Percentiles rank a stretch among this genome's conserved stretches.
These are phyloP conservation scores for Gorgonomyces haynaldii DNA, from an alignment of 192 early-diverging fungal species.

Conservation along the genomic window DNA sequence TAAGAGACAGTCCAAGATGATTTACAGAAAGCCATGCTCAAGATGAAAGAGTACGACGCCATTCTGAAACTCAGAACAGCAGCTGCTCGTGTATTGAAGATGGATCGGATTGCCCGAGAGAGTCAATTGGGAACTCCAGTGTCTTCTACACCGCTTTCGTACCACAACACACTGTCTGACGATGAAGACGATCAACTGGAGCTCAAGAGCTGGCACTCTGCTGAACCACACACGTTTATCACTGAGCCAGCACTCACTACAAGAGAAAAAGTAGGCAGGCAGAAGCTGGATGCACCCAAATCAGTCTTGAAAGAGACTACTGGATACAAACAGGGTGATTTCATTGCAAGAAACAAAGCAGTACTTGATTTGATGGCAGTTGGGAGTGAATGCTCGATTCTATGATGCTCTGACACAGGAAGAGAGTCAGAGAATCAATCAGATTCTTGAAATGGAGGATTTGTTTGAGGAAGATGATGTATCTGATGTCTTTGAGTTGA, in stretches of 20 bases:
- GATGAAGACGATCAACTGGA: conserved; percentile 22
- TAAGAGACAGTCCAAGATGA: too few species aligned
- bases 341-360: conserved; percentile 36
- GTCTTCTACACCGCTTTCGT: neutral
- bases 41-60: conserved; percentile 27
- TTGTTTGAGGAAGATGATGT: conserved; percentile 9
- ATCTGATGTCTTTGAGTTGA: too few species aligned
- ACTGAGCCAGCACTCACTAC: conserved; percentile 29
- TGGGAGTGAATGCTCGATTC: conserved; percentile 35
- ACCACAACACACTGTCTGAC: conserved; percentile 10
- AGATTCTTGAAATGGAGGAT: conserved; percentile 12
- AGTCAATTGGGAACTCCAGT: conserved; percentile 8
- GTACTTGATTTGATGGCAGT: conserved; percentile 11
- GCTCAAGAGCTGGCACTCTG: conserved; percentile 27
- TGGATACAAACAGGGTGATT: conserved; percentile 31
- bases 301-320: conserved; percentile 8
- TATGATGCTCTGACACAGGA: conserved; percentile 38
- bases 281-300: conserved; percentile 4
- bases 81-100: conserved; percentile 13
- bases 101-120: conserved; percentile 14
- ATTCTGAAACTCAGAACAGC: conserved; percentile 22
- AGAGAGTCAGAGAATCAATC: conserved; percentile 28
- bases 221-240: conserved; percentile 30
- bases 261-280: conserved; percentile 11
- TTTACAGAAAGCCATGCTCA: too few species aligned